Conservation (phyloP, 768 basidiomycete species). For the Inosperma sp. region DNA sequence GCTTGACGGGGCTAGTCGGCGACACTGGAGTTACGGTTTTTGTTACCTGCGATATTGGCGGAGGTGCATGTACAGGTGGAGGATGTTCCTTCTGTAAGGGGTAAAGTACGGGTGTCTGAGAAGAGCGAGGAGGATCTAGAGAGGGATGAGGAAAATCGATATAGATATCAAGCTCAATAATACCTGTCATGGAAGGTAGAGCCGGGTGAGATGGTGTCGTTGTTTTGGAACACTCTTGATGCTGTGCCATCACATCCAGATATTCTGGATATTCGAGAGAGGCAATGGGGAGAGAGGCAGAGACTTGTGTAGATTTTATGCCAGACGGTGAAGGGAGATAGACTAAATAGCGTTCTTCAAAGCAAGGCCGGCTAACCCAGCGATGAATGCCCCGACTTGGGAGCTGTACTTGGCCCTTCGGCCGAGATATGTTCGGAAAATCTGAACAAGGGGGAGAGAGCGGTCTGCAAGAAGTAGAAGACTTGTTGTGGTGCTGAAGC, state of each 20-base stretch:
- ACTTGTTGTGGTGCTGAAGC: conserved; percentile 3
- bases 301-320: conserved; percentile 40
- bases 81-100: no score
- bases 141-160: no score
- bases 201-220: conserved; percentile 18
- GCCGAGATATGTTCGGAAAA: conserved; percentile 25
- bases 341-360: conserved; percentile 63
- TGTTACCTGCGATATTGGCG: no score
- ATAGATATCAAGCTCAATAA: no score
- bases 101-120: no score
- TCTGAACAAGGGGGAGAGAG: conserved; percentile 18
- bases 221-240: conserved; percentile 23
- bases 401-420: conserved; percentile 28
- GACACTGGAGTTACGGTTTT: no score
- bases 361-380: conserved; percentile 73
- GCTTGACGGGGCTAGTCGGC: conserved; percentile 32
- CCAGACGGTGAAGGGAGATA: conserved; percentile 42
- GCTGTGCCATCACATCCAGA: conserved; percentile 61
- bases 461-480: background rate
- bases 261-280: conserved; percentile 66
- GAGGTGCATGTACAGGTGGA: no score
- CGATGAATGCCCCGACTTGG: conserved; percentile 54
- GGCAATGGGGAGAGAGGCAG: conserved; percentile 55
- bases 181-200: no score
- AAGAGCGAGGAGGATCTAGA: no score